Percentiles rank a stretch among this genome's conserved stretches.
Conservation (phyloP, 495 filamentous ascomycete genomes). For the Wilcoxina mikolae region DNA sequence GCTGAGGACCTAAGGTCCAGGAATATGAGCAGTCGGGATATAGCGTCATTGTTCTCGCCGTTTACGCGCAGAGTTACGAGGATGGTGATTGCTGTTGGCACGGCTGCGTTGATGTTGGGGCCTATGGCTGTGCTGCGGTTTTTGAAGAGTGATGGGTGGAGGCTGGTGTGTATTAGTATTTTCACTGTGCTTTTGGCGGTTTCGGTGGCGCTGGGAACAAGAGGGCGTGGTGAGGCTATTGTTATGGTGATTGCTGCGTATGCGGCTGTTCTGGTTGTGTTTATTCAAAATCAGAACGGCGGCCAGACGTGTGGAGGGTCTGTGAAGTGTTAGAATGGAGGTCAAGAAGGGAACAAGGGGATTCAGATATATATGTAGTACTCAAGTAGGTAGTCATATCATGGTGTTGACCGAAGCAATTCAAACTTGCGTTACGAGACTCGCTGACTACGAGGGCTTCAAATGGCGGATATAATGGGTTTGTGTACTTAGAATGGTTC, state of each 20-base stretch:
- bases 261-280: constrained; percentile 25
- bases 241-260: constrained; percentile 26
- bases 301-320: no score
- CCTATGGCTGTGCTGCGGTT: constrained; percentile 24
- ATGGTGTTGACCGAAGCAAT: no score
- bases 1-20: constrained; percentile 19
- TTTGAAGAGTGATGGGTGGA: constrained; percentile 16
- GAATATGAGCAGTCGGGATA: constrained; percentile 18
- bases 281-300: constrained; percentile 13
- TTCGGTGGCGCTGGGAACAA: constrained; percentile 19
- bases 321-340: no score
- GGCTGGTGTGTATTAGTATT: constrained; percentile 16
- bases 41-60: constrained; percentile 19
- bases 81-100: constrained; percentile 19
- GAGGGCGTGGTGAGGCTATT: constrained; percentile 21
- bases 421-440: no score
- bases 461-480: no score
- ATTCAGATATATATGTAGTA: no score
- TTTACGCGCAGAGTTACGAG: constrained; percentile 23
- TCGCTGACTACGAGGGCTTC: no score
- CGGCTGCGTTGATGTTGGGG: constrained; percentile 19
- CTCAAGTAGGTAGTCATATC: no score
- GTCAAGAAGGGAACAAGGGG: no score
- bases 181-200: constrained; percentile 20
- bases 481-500: no score